These are phyloP conservation scores for Irpex rosettiformis DNA, from an alignment of 1,284 basidiomycete species.

Conservation along the genomic window DNA sequence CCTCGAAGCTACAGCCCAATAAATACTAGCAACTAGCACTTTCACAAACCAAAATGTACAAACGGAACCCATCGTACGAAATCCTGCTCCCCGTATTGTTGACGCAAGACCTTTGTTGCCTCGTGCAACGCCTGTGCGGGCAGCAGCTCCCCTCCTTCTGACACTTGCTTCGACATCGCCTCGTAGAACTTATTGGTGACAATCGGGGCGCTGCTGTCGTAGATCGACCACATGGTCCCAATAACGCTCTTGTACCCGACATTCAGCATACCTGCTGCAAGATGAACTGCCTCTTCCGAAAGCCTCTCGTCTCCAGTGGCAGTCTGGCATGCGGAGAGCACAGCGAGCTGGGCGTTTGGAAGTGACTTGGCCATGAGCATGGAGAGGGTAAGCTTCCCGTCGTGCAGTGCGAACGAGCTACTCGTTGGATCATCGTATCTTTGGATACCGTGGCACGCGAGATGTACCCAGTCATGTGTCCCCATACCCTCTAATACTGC, in stretches of 20 bases:
- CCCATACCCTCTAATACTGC: slow-evolving; percentile 9
- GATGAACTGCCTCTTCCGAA: background rate
- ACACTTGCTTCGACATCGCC: background rate
- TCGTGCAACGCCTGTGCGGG: background rate
- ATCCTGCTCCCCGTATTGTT: background rate
- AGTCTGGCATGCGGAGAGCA: background rate
- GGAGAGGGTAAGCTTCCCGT: slow-evolving; percentile 13
- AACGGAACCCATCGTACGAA: slow-evolving; percentile 1
- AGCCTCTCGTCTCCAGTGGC: background rate
- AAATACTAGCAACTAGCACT: too few species aligned
- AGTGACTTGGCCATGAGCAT: slow-evolving; percentile 8
- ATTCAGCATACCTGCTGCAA: background rate
- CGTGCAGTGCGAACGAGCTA: slow-evolving; percentile 17
- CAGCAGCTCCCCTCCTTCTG: background rate
- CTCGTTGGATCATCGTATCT: slow-evolving; percentile 8
- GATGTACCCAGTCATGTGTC: slow-evolving; percentile 17
- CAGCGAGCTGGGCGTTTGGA: background rate
- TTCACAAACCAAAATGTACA: background rate
- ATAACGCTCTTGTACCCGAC: background rate
- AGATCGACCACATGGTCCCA: background rate
- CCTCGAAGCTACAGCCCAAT: too few species aligned
- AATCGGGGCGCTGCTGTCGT: background rate
- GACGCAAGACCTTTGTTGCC: background rate
- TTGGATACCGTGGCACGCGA: slow-evolving; percentile 21
- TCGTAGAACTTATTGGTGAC: background rate